Percentiles rank a stretch among this genome's conserved stretches.
phyloP scores from a whole-genome alignment of 2,329 filamentous ascomycete species.

The Apiospora saccharicola region DNA sequence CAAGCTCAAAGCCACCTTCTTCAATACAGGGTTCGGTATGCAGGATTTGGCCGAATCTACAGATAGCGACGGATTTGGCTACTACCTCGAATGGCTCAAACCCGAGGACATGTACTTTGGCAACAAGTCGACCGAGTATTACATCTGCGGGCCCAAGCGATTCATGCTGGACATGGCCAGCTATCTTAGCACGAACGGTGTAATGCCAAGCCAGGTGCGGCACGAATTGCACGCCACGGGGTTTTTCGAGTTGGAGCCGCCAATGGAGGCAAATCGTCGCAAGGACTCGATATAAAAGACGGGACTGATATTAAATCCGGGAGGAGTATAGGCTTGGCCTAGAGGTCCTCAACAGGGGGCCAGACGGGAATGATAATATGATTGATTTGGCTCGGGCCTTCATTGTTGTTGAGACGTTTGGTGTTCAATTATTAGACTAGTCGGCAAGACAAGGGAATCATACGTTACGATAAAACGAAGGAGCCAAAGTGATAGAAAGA shows the following conservation, averaged over 20 bases:
- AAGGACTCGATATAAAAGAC: not conserved
- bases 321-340: not conserved
- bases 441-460: not conserved
- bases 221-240: constrained; percentile 27
- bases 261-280: constrained; percentile 12
- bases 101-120: constrained; percentile 54
- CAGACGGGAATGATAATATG: not conserved
- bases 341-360: not conserved
- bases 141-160: constrained; percentile 61
- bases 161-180: constrained; percentile 61
- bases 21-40: constrained; percentile 56
- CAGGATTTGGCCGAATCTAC: constrained; percentile 53
- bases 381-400: not conserved
- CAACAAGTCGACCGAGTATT: constrained; percentile 58
- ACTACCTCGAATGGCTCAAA: constrained; percentile 56
- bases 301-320: not conserved
- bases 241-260: constrained; percentile 27
- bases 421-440: not conserved
- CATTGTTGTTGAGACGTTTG: not conserved
- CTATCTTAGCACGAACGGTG: constrained; percentile 50
- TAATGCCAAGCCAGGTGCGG: constrained; percentile 35
- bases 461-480: constrained; percentile 2
- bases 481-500: not conserved
- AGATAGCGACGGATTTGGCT: constrained; percentile 52
- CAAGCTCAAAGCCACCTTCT: constrained; percentile 53